phyloP scores from a whole-genome alignment of 1,139 yeast genomes.

The Citeromyces siamensis region DNA sequence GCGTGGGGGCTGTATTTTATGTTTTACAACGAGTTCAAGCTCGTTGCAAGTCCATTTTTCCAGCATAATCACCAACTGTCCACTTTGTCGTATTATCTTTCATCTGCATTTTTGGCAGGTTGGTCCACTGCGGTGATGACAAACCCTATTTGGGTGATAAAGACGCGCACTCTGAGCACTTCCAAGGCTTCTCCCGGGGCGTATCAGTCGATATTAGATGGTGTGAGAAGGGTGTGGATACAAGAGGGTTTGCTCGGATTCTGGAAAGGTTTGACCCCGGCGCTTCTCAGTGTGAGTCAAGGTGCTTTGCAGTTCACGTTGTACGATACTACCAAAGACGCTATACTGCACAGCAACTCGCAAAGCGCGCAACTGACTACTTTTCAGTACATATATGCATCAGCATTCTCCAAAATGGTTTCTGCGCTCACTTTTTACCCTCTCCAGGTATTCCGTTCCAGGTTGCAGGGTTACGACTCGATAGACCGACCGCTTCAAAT shows the following conservation, averaged over 20 bases:
- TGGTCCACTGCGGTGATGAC: constrained; percentile 61
- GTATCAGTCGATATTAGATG: constrained; percentile 45
- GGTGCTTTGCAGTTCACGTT: constrained; percentile 81
- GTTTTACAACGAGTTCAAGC: constrained; percentile 51
- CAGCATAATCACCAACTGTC: constrained; percentile 14
- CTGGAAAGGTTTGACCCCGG: constrained; percentile 78
- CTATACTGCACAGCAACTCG: constrained; percentile 10
- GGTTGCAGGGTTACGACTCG: constrained; percentile 46
- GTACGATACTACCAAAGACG: constrained; percentile 59
- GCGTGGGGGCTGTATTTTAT: constrained; percentile 89
- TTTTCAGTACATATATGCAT: constrained; percentile 45
- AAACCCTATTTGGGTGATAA: constrained; percentile 88
- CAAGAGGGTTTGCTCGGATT: constrained; percentile 62
- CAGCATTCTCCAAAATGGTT: constrained; percentile 57
- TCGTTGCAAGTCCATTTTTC: constrained; percentile 10
- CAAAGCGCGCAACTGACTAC: constrained; percentile 25
- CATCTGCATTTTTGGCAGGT: constrained; percentile 60
- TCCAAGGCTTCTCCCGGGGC: constrained; percentile 32
- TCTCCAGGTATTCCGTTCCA: constrained; percentile 67
- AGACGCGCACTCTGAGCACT: constrained; percentile 72
- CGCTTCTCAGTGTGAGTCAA: constrained; percentile 74
- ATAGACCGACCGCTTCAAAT: constrained; percentile 4
- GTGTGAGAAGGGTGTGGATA: constrained; percentile 33
- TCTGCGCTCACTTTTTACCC: constrained; percentile 73
- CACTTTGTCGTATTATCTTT: constrained; percentile 26